A percentile compares a stretch with the other conserved stretches of the same genome.
phyloP scores from a whole-genome alignment of 2,329 filamentous ascomycete species.

The Botrytis sinoallii region DNA sequence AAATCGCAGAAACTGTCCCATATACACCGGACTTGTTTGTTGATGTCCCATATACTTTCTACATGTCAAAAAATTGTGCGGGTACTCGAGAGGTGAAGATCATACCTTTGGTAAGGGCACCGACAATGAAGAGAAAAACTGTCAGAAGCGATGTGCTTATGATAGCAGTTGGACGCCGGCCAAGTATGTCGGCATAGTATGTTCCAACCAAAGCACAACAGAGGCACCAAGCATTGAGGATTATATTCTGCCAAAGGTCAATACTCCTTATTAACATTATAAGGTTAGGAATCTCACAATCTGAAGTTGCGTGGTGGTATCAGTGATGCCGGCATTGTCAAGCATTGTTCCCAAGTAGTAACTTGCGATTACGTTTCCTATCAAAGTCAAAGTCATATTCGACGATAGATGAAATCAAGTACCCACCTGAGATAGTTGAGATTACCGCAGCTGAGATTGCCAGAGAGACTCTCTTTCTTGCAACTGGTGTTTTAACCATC shows the following conservation, averaged over 20 bases:
- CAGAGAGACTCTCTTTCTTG: constrained; percentile 49
- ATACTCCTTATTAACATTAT: constrained; percentile 22
- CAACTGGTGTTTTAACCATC: constrained; percentile 48
- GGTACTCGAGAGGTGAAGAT: constrained; percentile 24
- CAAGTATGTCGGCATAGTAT: constrained; percentile 42
- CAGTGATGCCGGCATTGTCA: constrained; percentile 38
- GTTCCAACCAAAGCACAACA: constrained; percentile 44
- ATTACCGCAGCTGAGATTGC: constrained; percentile 46
- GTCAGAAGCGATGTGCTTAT: constrained; percentile 41
- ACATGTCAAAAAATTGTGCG: neutral
- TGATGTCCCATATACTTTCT: constrained; percentile 21
- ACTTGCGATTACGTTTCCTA: constrained; percentile 46
- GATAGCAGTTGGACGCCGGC: constrained; percentile 45
- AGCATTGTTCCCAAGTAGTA: constrained; percentile 41
- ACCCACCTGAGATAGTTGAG: constrained; percentile 45
- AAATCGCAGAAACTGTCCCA: constrained; percentile 47
- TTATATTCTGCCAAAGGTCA: constrained; percentile 43
- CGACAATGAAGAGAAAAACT: constrained; percentile 50
- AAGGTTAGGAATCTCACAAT: constrained; percentile 20
- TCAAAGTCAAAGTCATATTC: neutral
- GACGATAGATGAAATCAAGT: neutral
- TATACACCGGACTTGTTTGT: constrained; percentile 38
- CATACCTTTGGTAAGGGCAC: constrained; percentile 51
- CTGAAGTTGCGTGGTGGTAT: constrained; percentile 36
- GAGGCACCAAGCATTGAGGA: constrained; percentile 51